Conservation (phyloP, 805 yeast genomes). For the Starmerella vitae region DNA sequence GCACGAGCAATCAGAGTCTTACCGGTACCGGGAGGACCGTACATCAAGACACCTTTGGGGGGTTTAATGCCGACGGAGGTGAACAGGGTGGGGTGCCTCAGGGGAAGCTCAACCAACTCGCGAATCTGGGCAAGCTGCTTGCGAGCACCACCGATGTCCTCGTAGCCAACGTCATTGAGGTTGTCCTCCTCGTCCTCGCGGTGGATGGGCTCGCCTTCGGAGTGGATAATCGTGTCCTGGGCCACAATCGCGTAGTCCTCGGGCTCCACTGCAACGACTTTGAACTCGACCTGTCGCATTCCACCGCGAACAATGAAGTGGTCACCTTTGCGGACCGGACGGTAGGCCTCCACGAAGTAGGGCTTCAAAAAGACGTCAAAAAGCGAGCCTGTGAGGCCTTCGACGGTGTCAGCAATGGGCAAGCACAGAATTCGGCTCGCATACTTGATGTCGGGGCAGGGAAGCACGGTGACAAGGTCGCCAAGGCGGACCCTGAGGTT, state of each 20-base stretch:
- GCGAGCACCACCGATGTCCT: slow-evolving; percentile 97
- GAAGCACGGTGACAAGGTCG: slow-evolving; percentile 78
- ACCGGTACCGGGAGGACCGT: slow-evolving; percentile 99
- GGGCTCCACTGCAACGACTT: slow-evolving; percentile 96
- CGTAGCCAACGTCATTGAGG: slow-evolving; percentile 94
- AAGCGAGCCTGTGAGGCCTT: slow-evolving; percentile 91
- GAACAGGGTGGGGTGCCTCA: slow-evolving; percentile 96
- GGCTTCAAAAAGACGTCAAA: slow-evolving; percentile 95
- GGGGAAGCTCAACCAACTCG: slow-evolving; percentile 94
- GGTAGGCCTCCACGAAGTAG: slow-evolving; percentile 95
- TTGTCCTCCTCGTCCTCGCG: slow-evolving; percentile 97
- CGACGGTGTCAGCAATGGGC: slow-evolving; percentile 96
- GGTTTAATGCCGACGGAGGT: slow-evolving; percentile 98
- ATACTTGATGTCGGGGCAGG: slow-evolving; percentile 96
- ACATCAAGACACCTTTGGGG: slow-evolving; percentile 85
- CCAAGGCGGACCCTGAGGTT: slow-evolving; percentile 89
- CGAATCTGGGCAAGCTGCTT: slow-evolving; percentile 99
- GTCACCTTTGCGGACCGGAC: slow-evolving; percentile 97
- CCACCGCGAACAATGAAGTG: slow-evolving; percentile 95
- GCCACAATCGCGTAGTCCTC: slow-evolving; percentile 96
- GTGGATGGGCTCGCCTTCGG: slow-evolving; percentile 97
- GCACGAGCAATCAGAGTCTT: slow-evolving; percentile 98
- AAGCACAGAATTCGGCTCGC: slow-evolving; percentile 88
- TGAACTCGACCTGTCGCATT: slow-evolving; percentile 98
- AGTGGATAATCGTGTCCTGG: slow-evolving; percentile 94